Percentiles rank a stretch among this genome's conserved stretches.
These are phyloP conservation scores for Xylariaceae sp. DNA, from an alignment of 2,329 filamentous ascomycete species.

Conservation along the genomic window DNA sequence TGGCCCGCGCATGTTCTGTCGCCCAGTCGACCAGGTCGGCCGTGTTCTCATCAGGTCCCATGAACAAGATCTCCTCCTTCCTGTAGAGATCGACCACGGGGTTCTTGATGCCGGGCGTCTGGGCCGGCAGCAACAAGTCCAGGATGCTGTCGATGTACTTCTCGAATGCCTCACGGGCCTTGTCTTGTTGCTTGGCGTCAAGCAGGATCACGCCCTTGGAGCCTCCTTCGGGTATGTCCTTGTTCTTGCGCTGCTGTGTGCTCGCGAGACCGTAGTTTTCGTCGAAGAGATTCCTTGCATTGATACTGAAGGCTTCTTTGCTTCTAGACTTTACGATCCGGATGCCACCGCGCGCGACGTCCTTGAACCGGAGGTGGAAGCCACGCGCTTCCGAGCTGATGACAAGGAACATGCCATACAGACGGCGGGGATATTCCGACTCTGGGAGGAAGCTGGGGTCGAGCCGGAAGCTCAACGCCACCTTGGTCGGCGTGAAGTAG, in stretches of 20 bases:
- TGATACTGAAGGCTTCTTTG: constrained; percentile 93
- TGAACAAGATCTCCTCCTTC: constrained; percentile 94
- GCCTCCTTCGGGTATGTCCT: constrained; percentile 96
- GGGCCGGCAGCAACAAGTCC: constrained; percentile 83
- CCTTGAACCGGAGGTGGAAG: constrained; percentile 95
- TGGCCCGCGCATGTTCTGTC: constrained; percentile 82
- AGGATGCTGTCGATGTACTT: constrained; percentile 99
- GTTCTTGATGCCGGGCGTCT: constrained; percentile 96
- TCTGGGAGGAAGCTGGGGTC: constrained; percentile 83
- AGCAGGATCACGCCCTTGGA: constrained; percentile 97
- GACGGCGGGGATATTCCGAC: constrained; percentile 85
- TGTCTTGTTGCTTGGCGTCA: constrained; percentile 90
- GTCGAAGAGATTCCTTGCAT: constrained; percentile 92
- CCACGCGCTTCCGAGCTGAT: constrained; percentile 95
- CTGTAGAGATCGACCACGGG: constrained; percentile 93
- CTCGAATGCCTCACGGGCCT: constrained; percentile 86
- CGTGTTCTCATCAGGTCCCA: constrained; percentile 99
- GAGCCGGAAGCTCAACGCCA: constrained; percentile 92
- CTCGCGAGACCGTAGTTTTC: constrained; percentile 98
- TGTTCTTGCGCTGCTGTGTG: constrained; percentile 99
- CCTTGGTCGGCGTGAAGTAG: constrained; percentile 95
- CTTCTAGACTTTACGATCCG: constrained; percentile 98
- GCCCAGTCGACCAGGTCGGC: constrained; percentile 97
- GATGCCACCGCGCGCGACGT: constrained; percentile 94
- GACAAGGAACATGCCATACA: constrained; percentile 98